Base-by-base conservation (phyloP, 345 rosid genomes). In the Citrus australasica region DNA sequence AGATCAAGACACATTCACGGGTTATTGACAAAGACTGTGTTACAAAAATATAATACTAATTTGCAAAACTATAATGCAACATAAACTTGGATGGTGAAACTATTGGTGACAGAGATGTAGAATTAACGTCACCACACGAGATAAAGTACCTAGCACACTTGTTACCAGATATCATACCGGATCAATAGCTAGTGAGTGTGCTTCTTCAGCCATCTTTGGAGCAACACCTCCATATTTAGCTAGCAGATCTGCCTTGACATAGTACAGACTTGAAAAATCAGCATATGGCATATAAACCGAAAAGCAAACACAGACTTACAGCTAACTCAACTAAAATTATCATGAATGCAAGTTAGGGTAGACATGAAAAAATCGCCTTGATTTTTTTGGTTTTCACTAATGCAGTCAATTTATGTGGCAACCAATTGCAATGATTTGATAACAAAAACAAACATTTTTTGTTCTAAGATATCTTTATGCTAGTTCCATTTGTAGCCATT, bases 161-260 rank as follows among this genome's bases (percentile, higher is more conserved):
- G 14, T 32, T 30, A 71, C 8, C 35, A 71, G 58, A 79, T 51
- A 73, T 42, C 27, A 73, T 75, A 93, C 98, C 91, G 83, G 88
- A 88, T 93, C 92, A 86, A 95, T 95, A 62, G 85, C 98, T 79
- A 80, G 86, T 4, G 91, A 83, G 74, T 93, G 99, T 46, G 97
- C 98, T 86, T 91, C 96, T 87, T 91, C 99, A 4, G 99, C 99
- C 88, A 90, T 91, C 85, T 92, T 93, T 35, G 99, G 99, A 81
- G 94, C 94, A 61, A 95, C 99, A 9, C 97, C 99, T 74, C 99
- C 99, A 86, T 88, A 93, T 79, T 72, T 84, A n/a, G 84, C 94
- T 59, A 95, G 95, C 85, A 95, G 71, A 22, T 95, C 93, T 87
- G 96, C 97, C 98, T 95, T 89, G 61, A 86, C 60, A 51, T 9